These are phyloP conservation scores for Angomonas deanei DNA, from an alignment of 208 protist genomes.

Conservation along the genomic window DNA sequence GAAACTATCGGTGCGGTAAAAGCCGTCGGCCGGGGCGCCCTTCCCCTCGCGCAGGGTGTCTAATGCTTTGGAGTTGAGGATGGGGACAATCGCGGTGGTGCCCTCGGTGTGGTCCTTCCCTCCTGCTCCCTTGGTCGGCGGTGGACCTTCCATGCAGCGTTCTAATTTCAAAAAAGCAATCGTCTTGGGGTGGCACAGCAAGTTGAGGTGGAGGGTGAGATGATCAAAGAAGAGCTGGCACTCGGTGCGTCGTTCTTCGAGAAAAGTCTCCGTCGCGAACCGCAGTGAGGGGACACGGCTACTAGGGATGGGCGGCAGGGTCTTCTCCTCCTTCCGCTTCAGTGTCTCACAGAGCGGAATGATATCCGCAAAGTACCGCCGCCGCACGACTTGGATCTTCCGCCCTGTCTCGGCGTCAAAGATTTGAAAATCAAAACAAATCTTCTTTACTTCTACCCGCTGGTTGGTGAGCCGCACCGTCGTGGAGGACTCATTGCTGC, in stretches of 20 bases:
- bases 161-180: constrained; percentile 29
- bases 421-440: constrained; percentile 15
- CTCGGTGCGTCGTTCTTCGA: constrained; percentile 42
- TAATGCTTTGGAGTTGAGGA: constrained; percentile 19
- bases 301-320: constrained; percentile 20
- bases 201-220: constrained; percentile 27
- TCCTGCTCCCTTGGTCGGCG: neutral
- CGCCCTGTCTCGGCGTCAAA: constrained; percentile 4
- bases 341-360: constrained; percentile 29
- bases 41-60: constrained; percentile 13
- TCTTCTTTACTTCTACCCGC: constrained; percentile 26
- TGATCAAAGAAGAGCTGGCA: constrained; percentile 30
- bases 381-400: constrained; percentile 10
- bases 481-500: neutral
- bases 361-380: constrained; percentile 28
- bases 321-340: constrained; percentile 16
- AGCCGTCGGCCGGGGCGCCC: neutral
- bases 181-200: constrained; percentile 41
- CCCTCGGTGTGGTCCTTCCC: neutral
- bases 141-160: constrained; percentile 3
- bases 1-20: constrained; percentile 17
- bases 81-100: neutral
- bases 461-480: neutral
- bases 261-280: constrained; percentile 46
- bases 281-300: constrained; percentile 38